Conservation (phyloP, 1,139 yeast genomes). For the Waltiozyma solani region DNA sequence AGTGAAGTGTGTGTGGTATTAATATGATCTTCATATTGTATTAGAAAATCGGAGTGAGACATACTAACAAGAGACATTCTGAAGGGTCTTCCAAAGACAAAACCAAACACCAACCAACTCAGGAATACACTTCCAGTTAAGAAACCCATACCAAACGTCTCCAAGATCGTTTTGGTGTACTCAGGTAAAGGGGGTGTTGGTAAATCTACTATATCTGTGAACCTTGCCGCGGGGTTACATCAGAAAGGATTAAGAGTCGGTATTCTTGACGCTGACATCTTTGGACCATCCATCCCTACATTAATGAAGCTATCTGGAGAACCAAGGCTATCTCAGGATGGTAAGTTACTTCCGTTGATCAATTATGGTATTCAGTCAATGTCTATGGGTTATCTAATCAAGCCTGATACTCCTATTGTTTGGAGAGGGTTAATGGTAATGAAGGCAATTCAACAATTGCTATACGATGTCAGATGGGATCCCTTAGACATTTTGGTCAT, state of each 20-base stretch:
- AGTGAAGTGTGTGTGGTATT: no score
- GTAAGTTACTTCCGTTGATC: slow-evolving; percentile 56
- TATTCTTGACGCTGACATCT: slow-evolving; percentile 68
- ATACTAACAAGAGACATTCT: slow-evolving; percentile 7
- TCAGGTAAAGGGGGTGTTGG: slow-evolving; percentile 82
- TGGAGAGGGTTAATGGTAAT: slow-evolving; percentile 88
- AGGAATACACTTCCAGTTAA: slow-evolving; percentile 35
- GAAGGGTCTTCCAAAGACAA: slow-evolving; percentile 42
- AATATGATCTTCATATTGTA: neutral
- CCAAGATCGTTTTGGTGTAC: slow-evolving; percentile 55
- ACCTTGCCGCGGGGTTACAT: slow-evolving; percentile 55
- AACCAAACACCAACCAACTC: slow-evolving; percentile 21
- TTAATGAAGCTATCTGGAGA: slow-evolving; percentile 56
- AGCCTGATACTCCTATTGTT: slow-evolving; percentile 63
- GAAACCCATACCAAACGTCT: slow-evolving; percentile 49
- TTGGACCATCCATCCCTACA: slow-evolving; percentile 78
- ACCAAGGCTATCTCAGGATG: slow-evolving; percentile 46
- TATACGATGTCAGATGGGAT: slow-evolving; percentile 78
- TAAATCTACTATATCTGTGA: slow-evolving; percentile 44
- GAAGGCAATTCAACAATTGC: slow-evolving; percentile 74
- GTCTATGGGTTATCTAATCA: slow-evolving; percentile 82
- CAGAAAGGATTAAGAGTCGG: slow-evolving; percentile 52
- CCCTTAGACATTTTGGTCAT: slow-evolving; percentile 60
- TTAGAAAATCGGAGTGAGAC: neutral
- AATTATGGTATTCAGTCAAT: slow-evolving; percentile 76